These are phyloP conservation scores for Gracilaria caudata DNA, from an alignment of 23 red algal species.

Conservation along the genomic window DNA sequence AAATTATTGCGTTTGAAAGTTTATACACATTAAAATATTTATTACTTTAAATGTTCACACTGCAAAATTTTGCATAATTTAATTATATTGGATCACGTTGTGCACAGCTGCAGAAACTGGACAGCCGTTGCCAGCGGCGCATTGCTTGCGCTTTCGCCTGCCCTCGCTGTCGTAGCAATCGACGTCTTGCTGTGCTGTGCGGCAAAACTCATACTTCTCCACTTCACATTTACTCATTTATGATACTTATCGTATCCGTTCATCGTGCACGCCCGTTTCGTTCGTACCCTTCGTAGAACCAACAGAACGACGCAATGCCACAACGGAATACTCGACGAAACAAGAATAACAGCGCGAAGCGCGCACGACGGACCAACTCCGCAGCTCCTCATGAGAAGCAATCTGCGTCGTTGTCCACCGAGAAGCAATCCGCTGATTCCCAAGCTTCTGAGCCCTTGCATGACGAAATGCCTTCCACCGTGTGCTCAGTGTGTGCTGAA, in stretches of 20 bases:
- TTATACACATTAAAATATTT: no score
- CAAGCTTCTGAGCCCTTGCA: not conserved
- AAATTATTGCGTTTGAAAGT: no score
- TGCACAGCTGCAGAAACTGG: no score
- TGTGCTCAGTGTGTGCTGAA: conserved; percentile 80
- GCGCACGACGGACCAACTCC: not conserved
- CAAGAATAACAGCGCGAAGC: conserved; percentile 2
- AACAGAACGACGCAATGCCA: not conserved
- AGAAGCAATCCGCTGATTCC: not conserved
- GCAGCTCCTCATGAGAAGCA: not conserved
- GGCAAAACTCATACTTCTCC: not conserved
- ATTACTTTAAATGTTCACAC: no score
- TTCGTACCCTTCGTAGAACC: not conserved
- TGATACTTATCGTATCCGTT: not conserved
- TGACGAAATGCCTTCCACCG: conserved; percentile 24
- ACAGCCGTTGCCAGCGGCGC: not conserved
- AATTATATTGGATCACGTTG: no score
- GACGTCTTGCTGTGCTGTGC: not conserved
- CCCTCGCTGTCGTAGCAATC: no score
- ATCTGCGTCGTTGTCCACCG: not conserved
- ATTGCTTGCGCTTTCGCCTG: not conserved
- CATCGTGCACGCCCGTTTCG: not conserved
- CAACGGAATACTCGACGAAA: not conserved
- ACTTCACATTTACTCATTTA: no score
- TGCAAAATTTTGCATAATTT: no score